A percentile compares a stretch with the other conserved stretches of the same genome.
Evolutionary conservation across 2,329 filamentous ascomycete genomes (phyloP).

Genomic region (Pseudogymnoascus sp.): DNA sequence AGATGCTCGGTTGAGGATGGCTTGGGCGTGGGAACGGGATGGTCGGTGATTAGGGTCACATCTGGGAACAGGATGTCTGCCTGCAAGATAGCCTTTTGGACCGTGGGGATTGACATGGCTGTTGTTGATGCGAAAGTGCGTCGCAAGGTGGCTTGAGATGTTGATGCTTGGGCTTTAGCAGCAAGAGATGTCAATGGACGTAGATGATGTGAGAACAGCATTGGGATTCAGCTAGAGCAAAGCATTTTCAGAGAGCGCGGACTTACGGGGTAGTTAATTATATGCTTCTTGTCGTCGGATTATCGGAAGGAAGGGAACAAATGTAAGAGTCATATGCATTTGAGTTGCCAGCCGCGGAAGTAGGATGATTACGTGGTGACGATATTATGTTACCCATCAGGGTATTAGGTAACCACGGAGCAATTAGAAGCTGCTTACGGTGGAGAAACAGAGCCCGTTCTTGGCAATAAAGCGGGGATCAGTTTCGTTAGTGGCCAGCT

Average conservation of each 20-base stretch:
- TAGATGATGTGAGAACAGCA: background rate
- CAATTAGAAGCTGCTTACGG: background rate
- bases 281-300: background rate
- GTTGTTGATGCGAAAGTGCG: background rate
- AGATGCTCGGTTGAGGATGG: constrained; percentile 28
- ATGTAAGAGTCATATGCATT: background rate
- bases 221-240: background rate
- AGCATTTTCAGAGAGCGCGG: background rate
- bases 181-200: background rate
- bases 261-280: background rate
- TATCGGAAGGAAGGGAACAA: background rate
- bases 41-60: constrained; percentile 10
- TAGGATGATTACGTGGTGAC: background rate
- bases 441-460: background rate
- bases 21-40: constrained; percentile 20
- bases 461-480: background rate
- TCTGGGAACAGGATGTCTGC: constrained; percentile 11
- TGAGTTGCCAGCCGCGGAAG: background rate
- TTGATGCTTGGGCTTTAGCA: background rate
- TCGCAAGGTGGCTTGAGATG: background rate
- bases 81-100: constrained; percentile 1
- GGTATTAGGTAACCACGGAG: background rate
- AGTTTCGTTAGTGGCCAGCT: background rate
- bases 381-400: background rate
- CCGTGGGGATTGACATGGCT: background rate